Conservation (phyloP, 768 basidiomycete genomes). For the Leucocoprinus birnbaumii region DNA sequence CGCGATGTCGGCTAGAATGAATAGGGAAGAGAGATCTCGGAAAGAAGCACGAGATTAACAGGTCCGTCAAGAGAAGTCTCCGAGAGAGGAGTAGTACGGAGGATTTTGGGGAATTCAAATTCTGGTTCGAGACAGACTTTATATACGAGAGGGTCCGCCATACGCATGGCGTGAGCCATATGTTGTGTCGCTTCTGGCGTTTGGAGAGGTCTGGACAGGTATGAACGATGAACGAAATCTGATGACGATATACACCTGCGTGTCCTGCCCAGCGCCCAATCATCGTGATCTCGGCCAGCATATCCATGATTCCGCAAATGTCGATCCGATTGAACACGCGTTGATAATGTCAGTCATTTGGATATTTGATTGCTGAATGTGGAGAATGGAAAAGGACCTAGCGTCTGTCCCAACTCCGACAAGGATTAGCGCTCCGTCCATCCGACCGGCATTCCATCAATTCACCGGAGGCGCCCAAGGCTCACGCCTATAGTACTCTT, state of each 20-base stretch:
- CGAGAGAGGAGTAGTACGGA: neutral
- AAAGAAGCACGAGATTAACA: neutral
- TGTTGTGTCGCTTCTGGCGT: conserved; percentile 1
- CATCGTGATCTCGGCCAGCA: neutral
- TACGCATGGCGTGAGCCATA: conserved; percentile 1
- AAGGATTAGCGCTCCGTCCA: conserved; percentile 2
- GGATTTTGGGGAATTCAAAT: neutral
- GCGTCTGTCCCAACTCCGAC: neutral
- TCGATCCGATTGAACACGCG: conserved; percentile 2
- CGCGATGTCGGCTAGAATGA: neutral
- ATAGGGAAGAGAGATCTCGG: neutral
- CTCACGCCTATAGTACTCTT: neutral
- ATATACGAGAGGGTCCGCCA: neutral
- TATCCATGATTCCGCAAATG: conserved; percentile 1
- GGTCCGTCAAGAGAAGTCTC: neutral
- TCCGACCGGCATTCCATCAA: conserved; percentile 9
- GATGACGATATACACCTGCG: conserved; percentile 3
- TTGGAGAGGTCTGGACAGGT: neutral
- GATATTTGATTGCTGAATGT: conserved; percentile 9
- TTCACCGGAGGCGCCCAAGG: conserved; percentile 1
- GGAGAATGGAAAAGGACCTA: neutral
- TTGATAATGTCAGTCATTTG: neutral
- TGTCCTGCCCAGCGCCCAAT: conserved; percentile 2
- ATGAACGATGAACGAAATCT: conserved; percentile 8
- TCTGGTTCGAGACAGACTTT: neutral